Conservation (phyloP, 2,329 filamentous ascomycete species). For the Aspergillus arachidicola region DNA sequence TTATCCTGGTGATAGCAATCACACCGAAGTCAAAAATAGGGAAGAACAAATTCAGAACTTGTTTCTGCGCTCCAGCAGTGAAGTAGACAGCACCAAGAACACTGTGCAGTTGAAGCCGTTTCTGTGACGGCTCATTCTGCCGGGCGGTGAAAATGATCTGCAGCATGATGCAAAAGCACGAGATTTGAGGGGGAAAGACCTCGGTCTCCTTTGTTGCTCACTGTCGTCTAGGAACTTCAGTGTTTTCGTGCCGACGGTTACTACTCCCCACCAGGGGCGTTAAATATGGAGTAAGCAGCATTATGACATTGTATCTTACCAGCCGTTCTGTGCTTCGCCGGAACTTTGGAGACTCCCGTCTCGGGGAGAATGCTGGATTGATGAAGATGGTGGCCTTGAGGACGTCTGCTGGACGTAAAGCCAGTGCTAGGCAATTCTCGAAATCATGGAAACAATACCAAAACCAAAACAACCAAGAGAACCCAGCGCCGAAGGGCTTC, state of each 20-base stretch:
- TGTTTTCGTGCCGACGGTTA: background rate
- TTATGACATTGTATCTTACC: conserved; percentile 39
- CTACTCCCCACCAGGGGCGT: conserved; percentile 19
- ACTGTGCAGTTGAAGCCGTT: background rate
- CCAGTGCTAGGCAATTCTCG: conserved; percentile 39
- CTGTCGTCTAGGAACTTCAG: conserved; percentile 2
- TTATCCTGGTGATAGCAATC: background rate
- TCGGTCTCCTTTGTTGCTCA: conserved; percentile 7
- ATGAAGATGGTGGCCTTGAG: conserved; percentile 38
- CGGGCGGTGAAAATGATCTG: conserved; percentile 22
- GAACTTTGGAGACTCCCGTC: conserved; percentile 23
- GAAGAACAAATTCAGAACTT: background rate
- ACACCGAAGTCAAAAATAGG: background rate
- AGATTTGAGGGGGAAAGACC: background rate
- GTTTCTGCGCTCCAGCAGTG: background rate
- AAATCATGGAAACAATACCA: conserved; percentile 45
- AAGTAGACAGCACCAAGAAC: conserved; percentile 3
- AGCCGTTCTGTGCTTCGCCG: conserved; percentile 27
- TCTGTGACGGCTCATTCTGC: conserved; percentile 18
- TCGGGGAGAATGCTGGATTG: conserved; percentile 27
- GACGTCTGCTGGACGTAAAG: conserved; percentile 32
- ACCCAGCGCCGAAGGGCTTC: conserved; percentile 49
- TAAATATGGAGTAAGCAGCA: conserved; percentile 32
- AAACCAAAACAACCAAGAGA: conserved; percentile 40
- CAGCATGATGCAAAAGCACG: conserved; percentile 12